Conservation (phyloP, 2,329 filamentous ascomycete genomes). For the Didymellaceae sp. region DNA sequence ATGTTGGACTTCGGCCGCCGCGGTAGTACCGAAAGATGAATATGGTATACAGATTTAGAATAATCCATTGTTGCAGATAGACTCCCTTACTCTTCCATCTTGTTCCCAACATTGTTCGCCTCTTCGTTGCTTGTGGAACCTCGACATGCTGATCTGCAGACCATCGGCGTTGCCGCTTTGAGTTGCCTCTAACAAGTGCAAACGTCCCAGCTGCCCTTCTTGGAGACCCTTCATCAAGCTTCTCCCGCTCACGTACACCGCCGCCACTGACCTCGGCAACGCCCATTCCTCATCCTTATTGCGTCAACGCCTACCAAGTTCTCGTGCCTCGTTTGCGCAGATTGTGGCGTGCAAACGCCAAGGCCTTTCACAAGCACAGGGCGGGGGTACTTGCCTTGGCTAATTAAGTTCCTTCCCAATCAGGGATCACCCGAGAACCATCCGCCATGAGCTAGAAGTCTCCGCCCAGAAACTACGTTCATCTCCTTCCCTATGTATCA, state of each 20-base stretch:
- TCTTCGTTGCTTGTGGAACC: constrained; percentile 1
- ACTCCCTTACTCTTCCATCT: neutral
- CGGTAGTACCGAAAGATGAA: neutral
- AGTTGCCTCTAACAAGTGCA: no score
- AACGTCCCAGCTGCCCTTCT: neutral
- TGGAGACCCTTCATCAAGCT: constrained; percentile 4
- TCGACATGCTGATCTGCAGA: neutral
- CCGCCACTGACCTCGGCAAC: constrained; percentile 13
- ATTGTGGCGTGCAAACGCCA: constrained; percentile 25
- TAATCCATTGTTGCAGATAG: neutral
- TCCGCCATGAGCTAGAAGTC: constrained; percentile 17
- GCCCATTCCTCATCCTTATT: neutral
- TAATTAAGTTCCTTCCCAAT: constrained; percentile 35
- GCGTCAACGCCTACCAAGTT: constrained; percentile 1
- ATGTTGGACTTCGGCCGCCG: no score
- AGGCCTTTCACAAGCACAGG: constrained; percentile 10
- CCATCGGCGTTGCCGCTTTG: neutral
- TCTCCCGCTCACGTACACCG: constrained; percentile 1
- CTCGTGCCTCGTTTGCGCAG: constrained; percentile 11
- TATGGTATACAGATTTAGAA: no score
- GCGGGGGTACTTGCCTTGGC: constrained; percentile 22
- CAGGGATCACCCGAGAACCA: constrained; percentile 19
- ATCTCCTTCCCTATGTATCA: constrained; percentile 33
- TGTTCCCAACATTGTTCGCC: neutral
- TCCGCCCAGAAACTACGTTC: constrained; percentile 24